Evolutionary conservation across 495 filamentous ascomycete species (phyloP), one percentile per base, ranked within the genome.

Genomic region (Penicillium canariense): DNA sequence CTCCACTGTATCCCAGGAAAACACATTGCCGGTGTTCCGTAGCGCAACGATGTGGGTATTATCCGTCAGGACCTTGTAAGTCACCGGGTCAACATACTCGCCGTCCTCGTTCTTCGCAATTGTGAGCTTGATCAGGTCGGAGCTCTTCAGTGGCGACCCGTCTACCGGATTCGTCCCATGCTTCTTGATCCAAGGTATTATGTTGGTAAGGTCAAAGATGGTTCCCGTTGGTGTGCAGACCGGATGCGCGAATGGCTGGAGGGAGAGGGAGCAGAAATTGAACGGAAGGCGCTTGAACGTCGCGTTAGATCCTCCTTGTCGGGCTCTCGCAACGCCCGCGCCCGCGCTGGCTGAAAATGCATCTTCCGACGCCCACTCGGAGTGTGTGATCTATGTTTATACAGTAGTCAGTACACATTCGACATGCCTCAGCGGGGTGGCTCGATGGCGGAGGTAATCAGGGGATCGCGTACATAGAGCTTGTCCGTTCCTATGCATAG

Each of bases 11-110:
- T 97, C 94, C 83, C 86, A 96, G 9, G 91, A 84, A 66, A 96
- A 99, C 6, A 96, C 95, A 73, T 97, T 97, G 30, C 90, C 91
- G 32, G 90, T 89, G 60, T 89, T 90, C 43, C 85, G 78, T 54
- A 99, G 75, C 26, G 92, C 91, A 39, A 97, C 89, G 39, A 99
- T 88, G 67, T 99, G 94, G 8, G 95, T 96, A 68, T 97, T 97
- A 67, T 99, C 91, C 32, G 94, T 99, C 60, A 99, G 86, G 10
- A 94, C 86, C 73, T 99, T 99, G 78, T 87, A 97, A 3, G 90
- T 96, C 18, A 99, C 93, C 1, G 94, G 94, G 68, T 99, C 94
- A 56, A 96, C 89, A 60, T 90, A 89, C 60, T 98, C 95, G 50
- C 86, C 90, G 50, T 93, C 87, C 48, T 89, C 93, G 69, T 97